phyloP scores from a whole-genome alignment of 371 early-diverging fungal genomes.

The Apophysomyces sp. region DNA sequence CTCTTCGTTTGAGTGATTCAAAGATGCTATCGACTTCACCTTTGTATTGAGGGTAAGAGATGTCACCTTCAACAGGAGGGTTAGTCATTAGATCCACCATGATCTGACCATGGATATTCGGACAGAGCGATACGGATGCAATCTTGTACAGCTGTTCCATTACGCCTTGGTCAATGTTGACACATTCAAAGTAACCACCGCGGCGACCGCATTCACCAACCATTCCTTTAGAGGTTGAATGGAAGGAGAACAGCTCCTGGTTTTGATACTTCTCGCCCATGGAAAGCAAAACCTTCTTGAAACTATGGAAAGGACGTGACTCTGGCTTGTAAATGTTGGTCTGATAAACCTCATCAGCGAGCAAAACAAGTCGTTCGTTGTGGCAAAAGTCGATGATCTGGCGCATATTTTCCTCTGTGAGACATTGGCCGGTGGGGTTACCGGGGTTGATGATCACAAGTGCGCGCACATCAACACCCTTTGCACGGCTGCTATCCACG shows the following conservation, averaged over 20 bases:
- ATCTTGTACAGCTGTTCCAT: slow-evolving; percentile 90
- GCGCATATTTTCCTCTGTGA: slow-evolving; percentile 73
- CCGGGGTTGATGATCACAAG: slow-evolving; percentile 96
- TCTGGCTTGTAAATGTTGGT: slow-evolving; percentile 83
- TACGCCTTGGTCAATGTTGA: slow-evolving; percentile 74
- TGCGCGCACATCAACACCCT: slow-evolving; percentile 85
- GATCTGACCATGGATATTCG: slow-evolving; percentile 84
- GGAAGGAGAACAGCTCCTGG: slow-evolving; percentile 63
- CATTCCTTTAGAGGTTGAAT: slow-evolving; percentile 97
- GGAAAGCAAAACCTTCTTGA: slow-evolving; percentile 82
- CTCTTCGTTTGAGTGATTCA: slow-evolving; percentile 80
- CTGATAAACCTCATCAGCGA: slow-evolving; percentile 97
- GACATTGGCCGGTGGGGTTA: slow-evolving; percentile 93
- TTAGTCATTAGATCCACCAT: slow-evolving; percentile 94
- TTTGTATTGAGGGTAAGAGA: slow-evolving; percentile 73
- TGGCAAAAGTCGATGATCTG: slow-evolving; percentile 84
- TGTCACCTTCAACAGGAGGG: slow-evolving; percentile 84
- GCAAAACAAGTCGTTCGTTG: slow-evolving; percentile 69
- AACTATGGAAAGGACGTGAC: slow-evolving; percentile 86
- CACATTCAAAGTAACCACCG: slow-evolving; percentile 96
- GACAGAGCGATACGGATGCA: slow-evolving; percentile 89
- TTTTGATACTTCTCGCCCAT: slow-evolving; percentile 61
- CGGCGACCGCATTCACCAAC: slow-evolving; percentile 98
- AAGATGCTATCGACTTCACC: slow-evolving; percentile 76
- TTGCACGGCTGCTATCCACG: slow-evolving; percentile 56